phyloP scores from a whole-genome alignment of 179 eudicot genomes.

The Actinidia arguta region DNA sequence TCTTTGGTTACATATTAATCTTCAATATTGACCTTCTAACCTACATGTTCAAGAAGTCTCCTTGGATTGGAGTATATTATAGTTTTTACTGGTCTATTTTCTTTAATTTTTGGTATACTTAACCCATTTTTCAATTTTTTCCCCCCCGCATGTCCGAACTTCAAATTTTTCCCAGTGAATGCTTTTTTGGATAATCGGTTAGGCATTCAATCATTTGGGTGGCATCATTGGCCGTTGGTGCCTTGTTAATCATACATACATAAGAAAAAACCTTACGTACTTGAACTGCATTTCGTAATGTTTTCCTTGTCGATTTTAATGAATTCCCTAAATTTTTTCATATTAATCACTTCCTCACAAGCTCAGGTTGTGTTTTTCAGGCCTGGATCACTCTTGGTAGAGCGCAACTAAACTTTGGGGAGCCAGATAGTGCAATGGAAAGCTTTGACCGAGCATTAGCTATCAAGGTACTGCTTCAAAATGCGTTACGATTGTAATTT shows the following conservation, averaged over 20 bases:
- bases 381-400: constrained; percentile 94
- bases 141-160: no score
- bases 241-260: not conserved
- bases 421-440: constrained; percentile 80
- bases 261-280: not conserved
- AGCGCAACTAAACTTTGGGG: constrained; percentile 90
- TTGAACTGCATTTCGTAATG: not conserved
- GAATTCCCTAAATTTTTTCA: not conserved
- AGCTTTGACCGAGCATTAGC: constrained; percentile 86
- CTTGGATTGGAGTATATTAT: no score
- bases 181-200: not conserved
- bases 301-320: not conserved
- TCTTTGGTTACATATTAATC: no score
- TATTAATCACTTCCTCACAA: not conserved
- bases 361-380: constrained; percentile 40
- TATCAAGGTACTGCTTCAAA: constrained; percentile 53
- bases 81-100: no score
- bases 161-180: no score
- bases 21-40: no score
- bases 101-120: no score
- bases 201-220: constrained; percentile 3
- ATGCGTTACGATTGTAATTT: not conserved
- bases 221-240: not conserved
- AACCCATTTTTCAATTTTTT: no score
- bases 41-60: no score